Conservation (phyloP, 148 eudicot species). For the Suaeda aralocaspica region DNA sequence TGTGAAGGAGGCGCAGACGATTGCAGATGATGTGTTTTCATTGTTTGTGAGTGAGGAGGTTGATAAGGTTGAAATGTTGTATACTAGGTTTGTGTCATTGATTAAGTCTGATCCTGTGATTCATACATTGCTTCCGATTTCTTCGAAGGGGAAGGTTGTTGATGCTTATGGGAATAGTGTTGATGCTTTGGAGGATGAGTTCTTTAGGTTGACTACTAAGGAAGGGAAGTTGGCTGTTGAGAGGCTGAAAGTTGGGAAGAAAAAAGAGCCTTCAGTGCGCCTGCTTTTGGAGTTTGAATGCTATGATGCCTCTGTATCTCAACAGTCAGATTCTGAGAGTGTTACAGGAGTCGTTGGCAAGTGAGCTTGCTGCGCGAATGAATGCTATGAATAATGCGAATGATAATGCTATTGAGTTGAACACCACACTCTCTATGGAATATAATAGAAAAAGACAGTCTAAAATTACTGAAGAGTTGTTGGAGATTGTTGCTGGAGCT, state of each 20-base stretch:
- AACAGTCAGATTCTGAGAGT: constrained; percentile 58
- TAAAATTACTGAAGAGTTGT: constrained; percentile 44
- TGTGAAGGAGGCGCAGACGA: constrained; percentile 49
- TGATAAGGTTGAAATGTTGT: constrained; percentile 52
- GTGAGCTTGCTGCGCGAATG: constrained; percentile 61
- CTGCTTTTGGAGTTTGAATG: constrained; percentile 46
- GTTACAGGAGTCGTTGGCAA: constrained; percentile 52
- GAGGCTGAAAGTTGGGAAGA: constrained; percentile 28
- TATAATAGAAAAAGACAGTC: constrained; percentile 46
- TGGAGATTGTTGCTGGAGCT: constrained; percentile 59
- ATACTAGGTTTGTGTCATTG: constrained; percentile 49
- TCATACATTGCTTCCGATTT: constrained; percentile 45
- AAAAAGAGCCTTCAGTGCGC: constrained; percentile 20
- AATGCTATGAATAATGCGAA: constrained; percentile 58
- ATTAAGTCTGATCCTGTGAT: constrained; percentile 45
- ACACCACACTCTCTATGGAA: constrained; percentile 25
- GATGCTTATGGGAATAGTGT: constrained; percentile 50
- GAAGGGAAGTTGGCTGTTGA: constrained; percentile 44
- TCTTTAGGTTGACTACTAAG: constrained; percentile 45
- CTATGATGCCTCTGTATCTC: constrained; percentile 50
- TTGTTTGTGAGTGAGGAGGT: constrained; percentile 49
- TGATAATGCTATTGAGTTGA: constrained; percentile 48
- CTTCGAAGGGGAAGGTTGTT: constrained; percentile 33
- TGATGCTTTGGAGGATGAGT: constrained; percentile 50
- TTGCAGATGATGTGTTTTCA: constrained; percentile 61